These are phyloP conservation scores for Phaeosphaeriaceae sp. DNA, from an alignment of 2,329 filamentous ascomycete genomes.

Conservation along the genomic window DNA sequence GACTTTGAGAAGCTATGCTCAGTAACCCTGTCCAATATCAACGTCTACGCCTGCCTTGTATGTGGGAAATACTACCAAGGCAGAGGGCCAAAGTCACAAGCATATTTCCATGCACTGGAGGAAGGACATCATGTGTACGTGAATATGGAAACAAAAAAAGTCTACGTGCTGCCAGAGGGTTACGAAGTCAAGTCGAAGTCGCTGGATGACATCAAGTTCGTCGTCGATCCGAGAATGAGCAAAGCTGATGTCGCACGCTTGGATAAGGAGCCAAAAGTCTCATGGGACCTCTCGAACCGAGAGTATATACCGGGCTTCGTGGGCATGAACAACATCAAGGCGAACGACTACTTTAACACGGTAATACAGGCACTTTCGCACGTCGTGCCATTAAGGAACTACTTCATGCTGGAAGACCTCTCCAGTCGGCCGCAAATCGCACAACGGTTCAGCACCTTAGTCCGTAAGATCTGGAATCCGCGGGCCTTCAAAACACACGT, in stretches of 20 bases:
- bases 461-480: slow-evolving; percentile 98
- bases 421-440: slow-evolving; percentile 77
- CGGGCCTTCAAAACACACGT: slow-evolving; percentile 96
- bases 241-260: slow-evolving; percentile 80
- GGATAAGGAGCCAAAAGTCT: slow-evolving; percentile 69
- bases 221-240: slow-evolving; percentile 87
- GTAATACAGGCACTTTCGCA: slow-evolving; percentile 91
- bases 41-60: slow-evolving; percentile 95
- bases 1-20: slow-evolving; percentile 99
- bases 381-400: slow-evolving; percentile 87
- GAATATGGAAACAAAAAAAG: slow-evolving; percentile 92
- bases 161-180: slow-evolving; percentile 91
- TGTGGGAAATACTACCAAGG: slow-evolving; percentile 99
- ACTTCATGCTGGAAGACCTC: slow-evolving; percentile 86
- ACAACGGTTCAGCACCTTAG: slow-evolving; percentile 83
- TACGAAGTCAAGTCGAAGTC: slow-evolving; percentile 96
- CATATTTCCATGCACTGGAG: slow-evolving; percentile 96
- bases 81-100: slow-evolving; percentile 89
- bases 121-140: slow-evolving; percentile 97
- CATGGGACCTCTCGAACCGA: slow-evolving; percentile 81
- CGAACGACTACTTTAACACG: slow-evolving; percentile 98
- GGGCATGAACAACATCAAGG: slow-evolving; percentile 99
- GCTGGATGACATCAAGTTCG: slow-evolving; percentile 97
- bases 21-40: slow-evolving; percentile 94
- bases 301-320: slow-evolving; percentile 94